These are phyloP conservation scores for Capronia americana DNA, from an alignment of 2,329 filamentous ascomycete species.

Conservation along the genomic window DNA sequence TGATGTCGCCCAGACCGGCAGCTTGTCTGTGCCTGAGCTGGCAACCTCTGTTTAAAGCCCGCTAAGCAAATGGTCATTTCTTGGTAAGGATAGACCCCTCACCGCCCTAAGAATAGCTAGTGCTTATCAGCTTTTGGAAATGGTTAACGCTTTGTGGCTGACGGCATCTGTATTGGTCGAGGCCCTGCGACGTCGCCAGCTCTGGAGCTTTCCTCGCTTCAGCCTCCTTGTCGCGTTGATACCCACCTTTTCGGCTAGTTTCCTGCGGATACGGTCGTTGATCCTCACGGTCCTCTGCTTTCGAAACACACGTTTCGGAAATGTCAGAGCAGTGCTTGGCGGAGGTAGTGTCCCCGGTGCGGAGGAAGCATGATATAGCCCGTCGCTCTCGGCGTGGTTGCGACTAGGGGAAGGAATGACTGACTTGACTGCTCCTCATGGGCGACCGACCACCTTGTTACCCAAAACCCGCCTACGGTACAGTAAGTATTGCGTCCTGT, in stretches of 20 bases:
- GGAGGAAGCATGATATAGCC: not conserved
- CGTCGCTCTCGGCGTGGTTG: not conserved
- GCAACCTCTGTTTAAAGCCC: not conserved
- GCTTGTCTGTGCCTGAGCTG: constrained; percentile 17
- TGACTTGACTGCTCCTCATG: not conserved
- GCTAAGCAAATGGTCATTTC: constrained; percentile 1
- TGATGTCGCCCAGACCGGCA: not conserved
- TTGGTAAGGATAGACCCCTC: constrained; percentile 15
- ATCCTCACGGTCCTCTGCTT: not conserved
- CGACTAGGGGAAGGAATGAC: not conserved
- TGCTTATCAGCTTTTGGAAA: constrained; percentile 28
- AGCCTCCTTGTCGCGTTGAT: constrained; percentile 12
- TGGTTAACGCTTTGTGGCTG: constrained; percentile 20
- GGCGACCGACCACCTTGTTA: not conserved
- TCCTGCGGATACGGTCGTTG: not conserved
- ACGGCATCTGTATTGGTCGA: constrained; percentile 9
- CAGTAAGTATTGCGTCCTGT: not conserved
- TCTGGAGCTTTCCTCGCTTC: constrained; percentile 1
- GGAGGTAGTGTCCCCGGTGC: not conserved
- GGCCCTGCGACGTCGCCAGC: not conserved
- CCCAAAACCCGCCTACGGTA: not conserved
- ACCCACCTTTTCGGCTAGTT: constrained; percentile 14
- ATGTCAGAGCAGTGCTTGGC: not conserved
- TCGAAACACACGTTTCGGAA: constrained; percentile 8
- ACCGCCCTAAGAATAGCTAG: constrained; percentile 32